Evolutionary conservation across 441 rosid genomes (phyloP).

Genomic region (Populus hybrid): DNA sequence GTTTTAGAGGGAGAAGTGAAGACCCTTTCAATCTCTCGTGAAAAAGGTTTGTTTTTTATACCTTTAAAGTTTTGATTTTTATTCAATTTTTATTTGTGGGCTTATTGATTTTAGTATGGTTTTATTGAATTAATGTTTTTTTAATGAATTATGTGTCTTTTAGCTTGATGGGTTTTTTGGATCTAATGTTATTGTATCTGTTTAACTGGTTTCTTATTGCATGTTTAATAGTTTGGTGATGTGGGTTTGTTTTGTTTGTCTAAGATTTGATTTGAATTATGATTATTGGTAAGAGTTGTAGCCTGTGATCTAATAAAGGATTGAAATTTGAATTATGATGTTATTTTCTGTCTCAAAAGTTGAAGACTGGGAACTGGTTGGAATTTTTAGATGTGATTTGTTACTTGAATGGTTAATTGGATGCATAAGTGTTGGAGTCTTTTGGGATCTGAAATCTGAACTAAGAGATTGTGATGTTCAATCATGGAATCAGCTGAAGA

Average conservation of each 20-base stretch:
- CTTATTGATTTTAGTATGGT: no score
- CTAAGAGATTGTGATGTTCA: neutral
- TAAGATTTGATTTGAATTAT: constrained; percentile 18
- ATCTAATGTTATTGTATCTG: constrained; percentile 21
- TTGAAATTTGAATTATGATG: neutral
- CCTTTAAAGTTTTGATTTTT: neutral
- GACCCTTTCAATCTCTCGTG: neutral
- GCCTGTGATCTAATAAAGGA: constrained; percentile 11
- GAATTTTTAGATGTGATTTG: neutral
- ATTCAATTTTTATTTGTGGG: no score
- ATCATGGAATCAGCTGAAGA: neutral
- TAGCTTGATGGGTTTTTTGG: constrained; percentile 13
- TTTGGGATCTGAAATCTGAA: constrained; percentile 4
- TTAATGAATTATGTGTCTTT: no score
- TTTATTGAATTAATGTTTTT: no score
- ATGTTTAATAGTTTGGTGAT: neutral
- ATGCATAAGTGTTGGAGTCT: neutral
- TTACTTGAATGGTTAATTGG: neutral
- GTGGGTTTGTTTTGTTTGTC: neutral
- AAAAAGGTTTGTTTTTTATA: constrained; percentile 37
- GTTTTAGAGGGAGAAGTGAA: neutral
- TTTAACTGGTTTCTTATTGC: neutral
- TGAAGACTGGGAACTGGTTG: neutral
- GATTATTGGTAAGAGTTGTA: neutral
- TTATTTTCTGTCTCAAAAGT: neutral